Base-by-base conservation (phyloP, 331 rosid genomes). In the Malus hybrid region DNA sequence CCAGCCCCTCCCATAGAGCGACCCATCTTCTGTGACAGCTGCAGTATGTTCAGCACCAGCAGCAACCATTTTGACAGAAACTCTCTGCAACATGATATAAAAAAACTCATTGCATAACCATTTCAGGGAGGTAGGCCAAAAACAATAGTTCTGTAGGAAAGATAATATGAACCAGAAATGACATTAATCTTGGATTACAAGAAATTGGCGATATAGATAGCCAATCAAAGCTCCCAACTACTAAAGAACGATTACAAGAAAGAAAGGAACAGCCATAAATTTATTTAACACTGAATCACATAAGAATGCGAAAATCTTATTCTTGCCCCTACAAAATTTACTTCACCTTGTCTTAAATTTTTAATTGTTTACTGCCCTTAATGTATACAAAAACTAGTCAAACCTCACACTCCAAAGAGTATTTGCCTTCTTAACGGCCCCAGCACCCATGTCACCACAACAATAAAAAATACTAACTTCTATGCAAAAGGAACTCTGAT, bases 21-120 rank as follows among this genome's bases (percentile, higher is more conserved):
- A 85, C 76, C 99, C 97, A 8, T 87, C 89, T 86, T 86, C 97
- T 69, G 96, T 81, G 72, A 94, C 83, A 70, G 99, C 96, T 61
- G 81, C 96, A 76, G 97, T 94, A 75, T 94, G 99, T 82, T 92
- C 99, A 71, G 99, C 97, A 75, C 99, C 99, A 81, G 99, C 97
- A 75, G 99, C 97, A 71, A 94, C 99, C 93, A 90, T 92, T 87
- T 87, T 92, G 76, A 90, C 75, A 76, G 83, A 74, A 44, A 88
- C 73, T 79, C 93, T 93, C 99, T 94, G 66, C 67, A 85, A 66
- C 59, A 69, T 73, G 22, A 48, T 42, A 71, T 48, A 10, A 56
- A 67, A 67, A 56, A 50, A 2, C 2, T 50, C 59, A 60, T 48
- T 31, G 20, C 72, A 57, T 39, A 5, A 22, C 73, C 29, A 48